Evolutionary conservation across 192 early-diverging fungal genomes (phyloP).

Genomic region (Oehlia diaphana): DNA sequence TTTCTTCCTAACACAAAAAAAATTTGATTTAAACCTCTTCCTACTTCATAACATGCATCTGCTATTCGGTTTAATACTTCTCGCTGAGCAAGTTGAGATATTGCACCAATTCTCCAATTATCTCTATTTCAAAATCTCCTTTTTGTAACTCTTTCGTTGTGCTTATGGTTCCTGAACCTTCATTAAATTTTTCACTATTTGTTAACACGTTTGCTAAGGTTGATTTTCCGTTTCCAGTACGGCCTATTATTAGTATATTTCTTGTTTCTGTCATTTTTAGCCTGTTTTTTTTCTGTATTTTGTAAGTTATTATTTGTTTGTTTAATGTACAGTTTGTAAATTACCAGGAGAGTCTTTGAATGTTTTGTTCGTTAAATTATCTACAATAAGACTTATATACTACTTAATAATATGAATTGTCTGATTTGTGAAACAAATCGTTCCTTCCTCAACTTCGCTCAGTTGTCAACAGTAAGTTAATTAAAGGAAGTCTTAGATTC

Average conservation of each 20-base stretch:
- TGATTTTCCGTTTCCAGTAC: neutral
- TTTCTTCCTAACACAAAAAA: conserved; percentile 4
- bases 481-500: too few relatives aligned
- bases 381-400: too few relatives aligned
- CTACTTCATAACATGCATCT: neutral
- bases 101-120: neutral
- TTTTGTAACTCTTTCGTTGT: conserved; percentile 1
- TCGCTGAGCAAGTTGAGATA: neutral
- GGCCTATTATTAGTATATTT: too few relatives aligned
- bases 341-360: too few relatives aligned
- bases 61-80: conserved; percentile 3
- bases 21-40: conserved; percentile 8
- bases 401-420: too few relatives aligned
- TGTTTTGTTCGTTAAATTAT: too few relatives aligned
- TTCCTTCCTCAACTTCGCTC: neutral
- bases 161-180: neutral
- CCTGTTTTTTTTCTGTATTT: too few relatives aligned
- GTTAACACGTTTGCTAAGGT: conserved; percentile 13
- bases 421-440: too few relatives aligned
- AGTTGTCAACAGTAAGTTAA: too few relatives aligned
- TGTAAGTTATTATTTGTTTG: too few relatives aligned
- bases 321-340: too few relatives aligned
- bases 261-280: too few relatives aligned
- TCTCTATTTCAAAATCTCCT: neutral
- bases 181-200: conserved; percentile 12